Evolutionary conservation across 805 yeast genomes (phyloP).

Genomic region (Pichia insulana): DNA sequence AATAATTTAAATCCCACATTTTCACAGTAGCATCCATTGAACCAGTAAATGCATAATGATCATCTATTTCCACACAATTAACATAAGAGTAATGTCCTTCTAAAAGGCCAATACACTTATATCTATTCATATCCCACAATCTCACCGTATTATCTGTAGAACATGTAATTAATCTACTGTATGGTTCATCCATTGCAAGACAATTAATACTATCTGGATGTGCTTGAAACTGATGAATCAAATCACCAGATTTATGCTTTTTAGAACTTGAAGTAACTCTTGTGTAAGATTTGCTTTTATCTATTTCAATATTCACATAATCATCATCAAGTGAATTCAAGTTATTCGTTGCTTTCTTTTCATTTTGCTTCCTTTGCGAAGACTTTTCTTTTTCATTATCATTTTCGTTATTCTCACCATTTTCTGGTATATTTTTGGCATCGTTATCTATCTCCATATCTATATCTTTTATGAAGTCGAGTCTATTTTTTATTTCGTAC

Average conservation of each 20-base stretch:
- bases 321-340: conserved; percentile 28
- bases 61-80: conserved; percentile 47
- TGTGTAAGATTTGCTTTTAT: conserved; percentile 29
- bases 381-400: neutral
- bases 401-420: conserved; percentile 14
- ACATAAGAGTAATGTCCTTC: conserved; percentile 58
- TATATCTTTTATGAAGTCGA: conserved; percentile 35
- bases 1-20: conserved; percentile 44
- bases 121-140: conserved; percentile 72
- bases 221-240: conserved; percentile 40
- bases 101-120: conserved; percentile 40
- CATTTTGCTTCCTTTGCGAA: neutral
- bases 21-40: conserved; percentile 55
- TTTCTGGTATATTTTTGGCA: conserved; percentile 9
- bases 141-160: conserved; percentile 68
- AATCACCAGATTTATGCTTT: conserved; percentile 52
- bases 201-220: conserved; percentile 47
- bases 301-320: conserved; percentile 20
- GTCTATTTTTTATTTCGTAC: conserved; percentile 34
- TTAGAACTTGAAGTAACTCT: conserved; percentile 27
- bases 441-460: conserved; percentile 22
- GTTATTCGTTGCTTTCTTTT: conserved; percentile 9
- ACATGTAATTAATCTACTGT: conserved; percentile 70
- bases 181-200: conserved; percentile 65
- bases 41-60: conserved; percentile 41